phyloP scores from a whole-genome alignment of 331 rosid genomes.

The Dryas integrifolia region DNA sequence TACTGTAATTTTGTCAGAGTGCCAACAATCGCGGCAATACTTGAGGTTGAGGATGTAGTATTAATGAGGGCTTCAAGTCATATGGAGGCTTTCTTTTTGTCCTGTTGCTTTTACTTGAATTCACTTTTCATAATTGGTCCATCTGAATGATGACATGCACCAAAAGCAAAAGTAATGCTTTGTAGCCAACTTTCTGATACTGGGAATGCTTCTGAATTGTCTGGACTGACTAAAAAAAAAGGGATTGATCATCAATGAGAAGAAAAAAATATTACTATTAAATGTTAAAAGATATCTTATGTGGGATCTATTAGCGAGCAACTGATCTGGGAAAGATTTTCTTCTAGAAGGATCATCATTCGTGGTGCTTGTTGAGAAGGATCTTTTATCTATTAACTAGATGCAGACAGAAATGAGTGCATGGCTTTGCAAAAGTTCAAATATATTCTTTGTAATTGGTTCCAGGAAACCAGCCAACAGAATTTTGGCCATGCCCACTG shows the following conservation, averaged over 20 bases:
- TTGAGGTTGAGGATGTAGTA: conserved; percentile 21
- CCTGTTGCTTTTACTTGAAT: conserved; percentile 6
- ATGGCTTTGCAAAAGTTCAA: conserved; percentile 15
- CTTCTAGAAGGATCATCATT: conserved; percentile 7
- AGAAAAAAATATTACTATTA: not conserved
- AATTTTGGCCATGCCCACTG: conserved; percentile 1
- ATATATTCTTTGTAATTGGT: conserved; percentile 3
- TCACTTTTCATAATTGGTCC: not conserved
- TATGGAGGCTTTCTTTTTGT: conserved; percentile 9
- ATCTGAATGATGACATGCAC: conserved; percentile 8
- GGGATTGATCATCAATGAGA: not conserved
- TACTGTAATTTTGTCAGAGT: conserved; percentile 29
- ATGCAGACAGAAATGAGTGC: conserved; percentile 16
- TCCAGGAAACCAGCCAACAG: conserved; percentile 19
- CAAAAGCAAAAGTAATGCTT: not conserved
- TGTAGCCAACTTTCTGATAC: conserved; percentile 6
- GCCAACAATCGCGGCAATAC: conserved; percentile 26
- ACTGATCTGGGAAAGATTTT: not conserved
- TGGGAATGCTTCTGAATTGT: not conserved
- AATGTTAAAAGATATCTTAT: too few species aligned
- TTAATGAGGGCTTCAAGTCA: conserved; percentile 13
- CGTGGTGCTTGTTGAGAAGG: conserved; percentile 7
- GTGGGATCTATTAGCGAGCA: not conserved
- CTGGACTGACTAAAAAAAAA: not conserved
- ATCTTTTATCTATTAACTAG: not conserved